Conservation (phyloP, 805 yeast genomes). For the Saccharomycopsis schoenii region DNA sequence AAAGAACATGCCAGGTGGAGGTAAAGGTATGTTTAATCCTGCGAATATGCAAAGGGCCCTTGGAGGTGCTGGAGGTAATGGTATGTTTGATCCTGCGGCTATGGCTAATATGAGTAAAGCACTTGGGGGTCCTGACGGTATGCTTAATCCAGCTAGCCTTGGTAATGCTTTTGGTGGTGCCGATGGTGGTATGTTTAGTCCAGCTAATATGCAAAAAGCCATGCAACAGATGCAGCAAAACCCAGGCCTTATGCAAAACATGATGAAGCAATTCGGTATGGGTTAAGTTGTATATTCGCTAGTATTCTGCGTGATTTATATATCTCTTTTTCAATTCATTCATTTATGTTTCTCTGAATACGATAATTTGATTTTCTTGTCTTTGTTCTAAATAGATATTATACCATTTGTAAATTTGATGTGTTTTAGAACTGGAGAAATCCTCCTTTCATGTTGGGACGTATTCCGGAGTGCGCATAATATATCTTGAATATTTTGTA, state of each 20-base stretch:
- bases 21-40: constrained; percentile 36
- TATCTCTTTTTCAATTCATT: background rate
- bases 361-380: background rate
- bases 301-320: background rate
- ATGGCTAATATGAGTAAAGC: background rate
- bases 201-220: constrained; percentile 37
- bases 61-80: background rate
- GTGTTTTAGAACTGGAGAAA: background rate
- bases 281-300: constrained; percentile 2
- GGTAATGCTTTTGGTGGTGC: constrained; percentile 29
- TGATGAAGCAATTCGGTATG: constrained; percentile 43
- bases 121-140: constrained; percentile 7
- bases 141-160: constrained; percentile 25
- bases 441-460: too few species aligned
- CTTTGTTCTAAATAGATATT: too few species aligned
- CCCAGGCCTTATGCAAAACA: constrained; percentile 65
- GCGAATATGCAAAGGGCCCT: constrained; percentile 36
- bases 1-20: constrained; percentile 35
- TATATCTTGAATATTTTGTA: background rate
- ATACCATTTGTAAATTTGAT: too few species aligned
- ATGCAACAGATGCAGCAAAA: constrained; percentile 58
- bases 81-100: background rate
- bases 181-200: constrained; percentile 35
- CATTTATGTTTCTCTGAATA: background rate
- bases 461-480: background rate